Evolutionary conservation across 192 early-diverging fungal species (phyloP), one percentile per base, ranked within the genome.

Genomic region (Coemansia sp.): DNA sequence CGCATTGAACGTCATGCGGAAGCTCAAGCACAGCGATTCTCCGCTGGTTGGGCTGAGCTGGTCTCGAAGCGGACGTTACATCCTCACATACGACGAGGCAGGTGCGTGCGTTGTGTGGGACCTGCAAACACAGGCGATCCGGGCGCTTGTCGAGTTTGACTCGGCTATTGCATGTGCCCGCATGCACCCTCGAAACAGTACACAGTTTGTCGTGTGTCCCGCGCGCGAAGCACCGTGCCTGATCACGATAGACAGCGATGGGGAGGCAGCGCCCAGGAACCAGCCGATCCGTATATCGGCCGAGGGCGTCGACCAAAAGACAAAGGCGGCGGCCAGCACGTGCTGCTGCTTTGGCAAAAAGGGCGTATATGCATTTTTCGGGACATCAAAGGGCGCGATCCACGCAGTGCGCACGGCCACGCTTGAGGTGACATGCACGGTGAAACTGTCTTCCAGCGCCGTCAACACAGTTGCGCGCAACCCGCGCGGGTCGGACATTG

Each of bases 41-140:
- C 67, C 82, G 19, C 77, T 98, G 5, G 83, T 86, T 6, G 88
- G 91, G 29, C 66, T 96, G 47, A 92, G 92, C 58, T 97, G 95
- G 95, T 86, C 88, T 18, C 72, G 85, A 9, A 86, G 86, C 69
- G 90, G 92, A 5, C 81, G 89, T 7, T 88, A 86, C 71, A 56
- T 98, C 5, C 67, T 96, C 32, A 90, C 94, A 1, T 82, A 88
- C 0, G 91, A 91, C 38, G 83, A 83, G 49, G 90, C 89, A 31
- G 91, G 91, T 79, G 86, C 83, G 28, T 92, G 92, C 56, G 91
- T 95, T 29, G 72, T 92, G 8, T 98, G 95, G 95, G 93, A 98
- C 69, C 58, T 95, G 44, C 58, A 83, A 14, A 67, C 78, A 29
- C 86, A 82, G 6, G 51, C 74, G 5, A 68, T 83, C 29, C 67